Percentiles rank a stretch among this genome's conserved stretches.
Evolutionary conservation across 768 basidiomycete genomes (phyloP).

Genomic region (Tulasnella sp.): DNA sequence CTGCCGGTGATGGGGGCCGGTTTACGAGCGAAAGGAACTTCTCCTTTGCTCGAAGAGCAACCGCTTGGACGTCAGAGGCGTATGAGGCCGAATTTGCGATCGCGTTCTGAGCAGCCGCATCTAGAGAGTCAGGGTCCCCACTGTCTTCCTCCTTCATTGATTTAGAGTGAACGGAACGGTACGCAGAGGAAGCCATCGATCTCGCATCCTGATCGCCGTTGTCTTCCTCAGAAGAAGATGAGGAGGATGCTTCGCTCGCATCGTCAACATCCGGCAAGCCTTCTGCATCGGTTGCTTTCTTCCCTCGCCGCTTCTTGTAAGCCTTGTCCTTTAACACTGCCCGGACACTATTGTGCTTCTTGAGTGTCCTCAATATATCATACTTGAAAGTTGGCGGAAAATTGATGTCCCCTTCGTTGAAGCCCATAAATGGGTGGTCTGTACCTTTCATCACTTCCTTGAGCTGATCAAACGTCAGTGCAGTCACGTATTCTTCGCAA

Average conservation of each 20-base stretch:
- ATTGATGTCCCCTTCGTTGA: slow-evolving; percentile 71
- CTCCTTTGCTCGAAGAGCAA: slow-evolving; percentile 31
- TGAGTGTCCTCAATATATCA: slow-evolving; percentile 63
- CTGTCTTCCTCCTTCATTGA: slow-evolving; percentile 26
- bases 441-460: slow-evolving; percentile 67
- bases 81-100: slow-evolving; percentile 21
- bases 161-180: slow-evolving; percentile 4
- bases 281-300: slow-evolving; percentile 36
- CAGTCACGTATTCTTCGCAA: slow-evolving; percentile 69
- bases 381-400: slow-evolving; percentile 96
- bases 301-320: slow-evolving; percentile 31
- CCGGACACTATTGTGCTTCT: slow-evolving; percentile 40
- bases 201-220: slow-evolving; percentile 20
- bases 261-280: slow-evolving; percentile 43
- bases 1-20: slow-evolving; percentile 6
- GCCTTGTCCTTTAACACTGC: slow-evolving; percentile 31
- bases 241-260: background rate
- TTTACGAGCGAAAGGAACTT: slow-evolving; percentile 30
- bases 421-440: slow-evolving; percentile 63
- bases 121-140: slow-evolving; percentile 9
- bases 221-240: slow-evolving; percentile 18
- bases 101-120: slow-evolving; percentile 27
- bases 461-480: slow-evolving; percentile 87
- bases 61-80: slow-evolving; percentile 22
- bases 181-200: slow-evolving; percentile 28